These are phyloP conservation scores for Pseudotsuga menziesii DNA, from an alignment of 75 land plant genomes.

Conservation along the genomic window DNA sequence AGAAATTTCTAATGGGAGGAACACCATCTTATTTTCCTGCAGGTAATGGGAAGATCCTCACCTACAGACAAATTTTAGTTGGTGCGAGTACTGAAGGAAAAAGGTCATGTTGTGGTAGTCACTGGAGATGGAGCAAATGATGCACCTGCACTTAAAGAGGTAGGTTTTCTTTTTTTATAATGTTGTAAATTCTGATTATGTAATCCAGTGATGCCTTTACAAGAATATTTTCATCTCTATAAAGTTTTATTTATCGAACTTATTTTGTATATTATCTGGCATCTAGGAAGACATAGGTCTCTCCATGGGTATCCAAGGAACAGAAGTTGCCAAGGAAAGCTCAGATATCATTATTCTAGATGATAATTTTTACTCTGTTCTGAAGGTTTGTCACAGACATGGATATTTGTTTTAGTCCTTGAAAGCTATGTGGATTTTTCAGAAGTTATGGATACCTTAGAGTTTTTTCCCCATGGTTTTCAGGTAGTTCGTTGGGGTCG, in stretches of 20 bases:
- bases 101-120: slow-evolving; percentile 68
- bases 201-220: neutral
- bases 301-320: slow-evolving; percentile 55
- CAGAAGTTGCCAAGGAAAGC: slow-evolving; percentile 65
- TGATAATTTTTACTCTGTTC: slow-evolving; percentile 54
- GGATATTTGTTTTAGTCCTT: neutral
- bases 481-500: slow-evolving; percentile 55
- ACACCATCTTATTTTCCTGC: neutral
- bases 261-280: neutral
- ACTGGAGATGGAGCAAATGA: slow-evolving; percentile 85
- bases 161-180: neutral
- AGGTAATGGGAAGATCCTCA: slow-evolving; percentile 67
- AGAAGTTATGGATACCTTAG: neutral
- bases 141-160: slow-evolving; percentile 69
- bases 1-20: too few relatives aligned
- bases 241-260: neutral
- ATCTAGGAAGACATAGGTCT: slow-evolving; percentile 37
- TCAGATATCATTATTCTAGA: slow-evolving; percentile 55
- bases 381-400: slow-evolving; percentile 23
- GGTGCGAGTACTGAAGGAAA: slow-evolving; percentile 49
- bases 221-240: neutral
- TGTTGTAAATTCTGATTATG: neutral
- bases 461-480: neutral
- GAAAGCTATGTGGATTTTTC: neutral
- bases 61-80: slow-evolving; percentile 64